Evolutionary conservation across 1,139 yeast species (phyloP), one percentile per base, ranked within the genome.

Genomic region (Kluyveromyces sp.): DNA sequence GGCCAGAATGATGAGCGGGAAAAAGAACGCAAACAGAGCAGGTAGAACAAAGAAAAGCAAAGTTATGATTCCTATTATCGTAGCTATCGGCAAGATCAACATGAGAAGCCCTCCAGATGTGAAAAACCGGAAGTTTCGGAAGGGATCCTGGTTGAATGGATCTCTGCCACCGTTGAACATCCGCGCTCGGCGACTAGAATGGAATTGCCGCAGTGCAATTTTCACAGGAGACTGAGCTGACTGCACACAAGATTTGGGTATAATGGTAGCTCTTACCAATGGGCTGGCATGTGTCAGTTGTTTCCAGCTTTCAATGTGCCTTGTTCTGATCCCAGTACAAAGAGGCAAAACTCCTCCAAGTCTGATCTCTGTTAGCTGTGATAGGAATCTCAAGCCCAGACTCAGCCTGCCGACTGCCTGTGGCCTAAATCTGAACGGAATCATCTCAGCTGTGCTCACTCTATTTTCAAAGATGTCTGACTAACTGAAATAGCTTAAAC

Each of bases 1-100:
- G 3, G 47, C 56, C 7, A 44, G 44, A 16, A 55, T 41, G 8
- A 49, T 41, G 19, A 55, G 26, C 6, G 60, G 60, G 36, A 55
- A 45, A 36, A 55, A 46, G 31, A 52, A 36, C 9, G 54, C 46
- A 32, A 54, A 43, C 9, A 55, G 28, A 11, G 54, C 42, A 2
- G 60, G 60, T 3, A 55, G 30, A 16, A 55, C 43, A 31, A 53
- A 28, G 6, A 54, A 33, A 18, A 49, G 20, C 3, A 51, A 11
- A 3, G 47, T 31, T n/a, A 52, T 13, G 3, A 48, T 33, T 2
- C 54, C 48, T 13, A 47, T 28, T 6, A 48, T 35, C 2, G 47
- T 42, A 12, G 47, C 22, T 4, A 34, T 11, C 3, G 33, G n/a
- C n/a, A 47, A 4, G 6, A 38, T 13, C 4, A 41, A 38, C 11